Percentiles rank a stretch among this genome's conserved stretches.
Conservation (phyloP, 371 early-diverging fungal genomes). For the Syncephalastrum contaminatum region DNA sequence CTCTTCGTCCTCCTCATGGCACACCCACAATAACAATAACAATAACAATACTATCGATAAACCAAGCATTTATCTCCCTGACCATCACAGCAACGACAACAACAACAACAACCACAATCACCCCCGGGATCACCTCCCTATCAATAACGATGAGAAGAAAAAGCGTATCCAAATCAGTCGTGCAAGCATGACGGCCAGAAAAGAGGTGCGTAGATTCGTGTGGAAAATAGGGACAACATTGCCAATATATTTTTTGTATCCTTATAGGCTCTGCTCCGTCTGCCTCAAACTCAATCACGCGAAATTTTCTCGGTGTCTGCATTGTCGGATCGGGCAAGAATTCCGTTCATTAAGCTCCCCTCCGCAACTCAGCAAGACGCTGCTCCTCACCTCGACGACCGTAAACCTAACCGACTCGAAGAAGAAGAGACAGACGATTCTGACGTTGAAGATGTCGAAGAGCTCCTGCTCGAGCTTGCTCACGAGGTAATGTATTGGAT, state of each 20-base stretch:
- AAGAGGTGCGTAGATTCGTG: too few relatives aligned
- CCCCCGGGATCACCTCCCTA: not conserved
- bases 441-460: conserved; percentile 29
- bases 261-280: conserved; percentile 10
- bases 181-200: not conserved
- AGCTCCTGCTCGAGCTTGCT: conserved; percentile 15
- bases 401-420: not conserved
- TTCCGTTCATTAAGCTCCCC: conserved; percentile 18
- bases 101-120: not conserved
- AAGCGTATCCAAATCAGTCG: conserved; percentile 2
- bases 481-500: conserved; percentile 18
- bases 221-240: too few relatives aligned
- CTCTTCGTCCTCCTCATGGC: too few relatives aligned
- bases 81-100: not conserved
- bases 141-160: conserved; percentile 8
- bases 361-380: conserved; percentile 2
- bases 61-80: not conserved
- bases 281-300: conserved; percentile 17
- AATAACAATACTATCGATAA: not conserved
- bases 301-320: conserved; percentile 15
- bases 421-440: conserved; percentile 29
- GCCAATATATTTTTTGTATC: conserved; percentile 2
- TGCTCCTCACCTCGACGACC: conserved; percentile 4
- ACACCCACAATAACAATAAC: too few relatives aligned
- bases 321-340: conserved; percentile 11